phyloP scores from a whole-genome alignment of 2,329 filamentous ascomycete genomes.

The Pseudopyricularia cyperi region DNA sequence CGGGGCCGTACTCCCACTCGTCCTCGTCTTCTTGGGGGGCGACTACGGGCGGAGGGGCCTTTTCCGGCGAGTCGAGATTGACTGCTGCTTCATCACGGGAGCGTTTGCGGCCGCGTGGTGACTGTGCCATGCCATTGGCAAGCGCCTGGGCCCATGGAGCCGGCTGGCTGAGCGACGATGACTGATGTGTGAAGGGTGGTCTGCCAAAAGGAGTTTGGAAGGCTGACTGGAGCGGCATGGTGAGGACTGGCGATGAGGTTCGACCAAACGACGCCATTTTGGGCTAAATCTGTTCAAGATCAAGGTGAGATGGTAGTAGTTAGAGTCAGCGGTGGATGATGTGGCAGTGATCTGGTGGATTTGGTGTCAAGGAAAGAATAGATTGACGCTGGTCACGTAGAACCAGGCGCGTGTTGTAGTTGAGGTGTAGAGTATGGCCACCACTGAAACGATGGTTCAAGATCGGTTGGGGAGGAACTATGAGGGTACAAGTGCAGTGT shows the following conservation, averaged over 20 bases:
- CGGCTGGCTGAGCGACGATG: slow-evolving; percentile 20
- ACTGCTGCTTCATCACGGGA: slow-evolving; percentile 60
- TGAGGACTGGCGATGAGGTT: slow-evolving; percentile 32
- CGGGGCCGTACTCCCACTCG: slow-evolving; percentile 56
- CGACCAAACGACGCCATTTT: slow-evolving; percentile 31
- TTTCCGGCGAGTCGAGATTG: slow-evolving; percentile 48
- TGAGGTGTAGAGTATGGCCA: not conserved
- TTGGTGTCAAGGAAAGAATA: not conserved
- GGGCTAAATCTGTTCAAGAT: slow-evolving; percentile 15
- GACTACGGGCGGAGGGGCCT: slow-evolving; percentile 28
- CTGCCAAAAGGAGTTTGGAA: slow-evolving; percentile 27
- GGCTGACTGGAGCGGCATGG: slow-evolving; percentile 28
- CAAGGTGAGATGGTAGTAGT: slow-evolving; percentile 11
- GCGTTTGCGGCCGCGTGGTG: slow-evolving; percentile 56
- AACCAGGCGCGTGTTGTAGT: not conserved
- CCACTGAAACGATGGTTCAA: too few species aligned
- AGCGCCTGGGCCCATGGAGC: slow-evolving; percentile 18
- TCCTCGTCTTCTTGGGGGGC: slow-evolving; percentile 43
- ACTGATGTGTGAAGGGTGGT: slow-evolving; percentile 24
- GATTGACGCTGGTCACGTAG: not conserved
- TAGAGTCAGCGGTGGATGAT: slow-evolving; percentile 10
- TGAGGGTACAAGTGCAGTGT: not conserved
- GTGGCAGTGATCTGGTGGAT: slow-evolving; percentile 5
- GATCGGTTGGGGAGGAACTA: not conserved
- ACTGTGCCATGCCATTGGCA: slow-evolving; percentile 13